Base-by-base conservation (phyloP, 441 rosid species). In the Gossypium laxum region DNA sequence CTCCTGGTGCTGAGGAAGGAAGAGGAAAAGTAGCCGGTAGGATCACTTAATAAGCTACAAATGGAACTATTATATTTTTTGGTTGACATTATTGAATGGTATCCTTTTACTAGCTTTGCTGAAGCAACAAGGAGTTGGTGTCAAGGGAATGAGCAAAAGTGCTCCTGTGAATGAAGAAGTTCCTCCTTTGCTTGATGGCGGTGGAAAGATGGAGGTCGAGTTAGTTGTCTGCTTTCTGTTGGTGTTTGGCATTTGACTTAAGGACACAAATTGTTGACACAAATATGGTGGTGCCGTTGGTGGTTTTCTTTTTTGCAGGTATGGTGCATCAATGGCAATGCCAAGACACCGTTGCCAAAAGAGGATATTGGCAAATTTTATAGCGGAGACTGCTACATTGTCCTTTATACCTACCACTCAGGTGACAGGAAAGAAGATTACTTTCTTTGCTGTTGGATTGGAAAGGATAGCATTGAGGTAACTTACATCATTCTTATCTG, bases 1-100 rank as follows among this genome's bases (percentile, higher is more conserved):
- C 90, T 77, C 88, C 94, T 63, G 89, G 89, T 70, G 83, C 87
- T 22, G 98, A 91, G 83, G 99, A 96, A 79, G 98, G 98, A 71
- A 88, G 98, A 79, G 99, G 99, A 67, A 96, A 93, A 87, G 97
- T 96, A 17, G 94, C 99, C 47, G 99, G 99, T 96, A 75, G 65
- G 43, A 55, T 76, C 21, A 32, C 66, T 71, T 71, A 30, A 41
- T 63, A 22, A 68, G 48, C 74, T 67, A 70, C 72, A 30, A 64
- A 21, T 67, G 61, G 12, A 73, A 34, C 51, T 76, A 43, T 21
- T 68, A 8, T 38, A 10, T 74, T 55, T 75, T 66, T 7, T 71
- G 3, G 43, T 63, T 59, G 18, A 61, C 63, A 14, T 78, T 60
- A 58, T 77, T 89, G 74, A 78, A 52, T 59, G 60, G 5, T 48